Base-by-base conservation (phyloP, 1,284 basidiomycete species). In the Sanghuangporus baumii region DNA sequence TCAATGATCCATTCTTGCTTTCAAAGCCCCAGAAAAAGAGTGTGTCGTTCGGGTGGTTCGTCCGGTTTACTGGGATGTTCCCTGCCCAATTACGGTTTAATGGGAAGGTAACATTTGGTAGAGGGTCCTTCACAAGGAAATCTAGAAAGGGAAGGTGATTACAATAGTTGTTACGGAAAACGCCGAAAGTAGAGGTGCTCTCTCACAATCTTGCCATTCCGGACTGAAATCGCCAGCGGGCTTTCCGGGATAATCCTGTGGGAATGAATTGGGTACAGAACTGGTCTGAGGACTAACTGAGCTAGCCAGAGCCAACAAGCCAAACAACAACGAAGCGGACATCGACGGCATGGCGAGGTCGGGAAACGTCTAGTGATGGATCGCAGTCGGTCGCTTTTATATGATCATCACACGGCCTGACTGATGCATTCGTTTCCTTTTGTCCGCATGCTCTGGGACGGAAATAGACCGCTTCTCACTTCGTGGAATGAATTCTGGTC, bases 21-120 rank as follows among this genome's bases (percentile, higher is more conserved):
- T 91, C 88, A 65, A 86, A 83, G 1, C 78, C 88, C 79, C 83
- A 83, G 72, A 91, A 91, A 74, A 89, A 91, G 2, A 91, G 75
- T 0, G 88, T 88, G 64, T 89, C 76, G 63, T 90, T 88, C 0
- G 85, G 85, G 70, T 88, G 87, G 16, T 78, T 80, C n/a, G 76
- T 72, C 43, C 87, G 78, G 65, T 85, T 76, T 1, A 90, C 86
- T 5, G 81, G 79, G 59, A 89, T 78, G 65, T 88, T 91, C 57
- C 88, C 88, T 0, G 88, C 87, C 68, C 78, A 91, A 69, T 77
- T 84, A 7, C 81, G 80, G 14, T 76, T 73, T 7, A 87, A 68
- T 26, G 77, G 69, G 70, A 84, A 87, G 0, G 86, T 84, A 3
- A 89, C 76, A 67, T 88, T 88, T 0, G 88, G 87, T 7, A 91